phyloP scores from a whole-genome alignment of 2,329 filamentous ascomycete genomes.

The Ustulina deusta region DNA sequence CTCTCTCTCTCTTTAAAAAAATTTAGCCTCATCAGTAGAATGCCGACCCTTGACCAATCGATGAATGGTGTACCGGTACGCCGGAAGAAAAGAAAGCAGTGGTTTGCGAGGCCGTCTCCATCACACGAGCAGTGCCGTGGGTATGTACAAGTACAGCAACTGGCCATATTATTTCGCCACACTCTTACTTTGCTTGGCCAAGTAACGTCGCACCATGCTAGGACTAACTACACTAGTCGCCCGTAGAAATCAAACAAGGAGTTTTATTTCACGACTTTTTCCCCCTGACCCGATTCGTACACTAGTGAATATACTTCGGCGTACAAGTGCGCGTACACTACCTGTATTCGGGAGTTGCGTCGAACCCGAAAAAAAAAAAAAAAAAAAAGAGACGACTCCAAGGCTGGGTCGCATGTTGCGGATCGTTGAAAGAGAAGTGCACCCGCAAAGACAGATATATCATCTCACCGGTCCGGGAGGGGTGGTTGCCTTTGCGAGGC shows the following conservation, averaged over 20 bases:
- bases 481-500: conserved; percentile 29
- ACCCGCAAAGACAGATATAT: conserved; percentile 17
- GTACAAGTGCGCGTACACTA: conserved; percentile 18
- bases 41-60: conserved; percentile 4
- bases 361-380: neutral
- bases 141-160: conserved; percentile 18
- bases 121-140: conserved; percentile 32
- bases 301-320: conserved; percentile 6
- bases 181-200: conserved; percentile 13
- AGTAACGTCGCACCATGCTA: conserved; percentile 14
- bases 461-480: conserved; percentile 33
- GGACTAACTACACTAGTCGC: conserved; percentile 9
- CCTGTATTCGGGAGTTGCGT: conserved; percentile 14
- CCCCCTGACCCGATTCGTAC: conserved; percentile 25
- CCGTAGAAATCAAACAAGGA: conserved; percentile 23
- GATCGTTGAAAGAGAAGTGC: conserved; percentile 12
- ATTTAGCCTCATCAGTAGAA: neutral
- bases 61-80: neutral
- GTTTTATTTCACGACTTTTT: conserved; percentile 17
- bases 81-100: conserved; percentile 21
- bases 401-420: conserved; percentile 12
- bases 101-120: conserved; percentile 43
- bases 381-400: neutral
- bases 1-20: no score
- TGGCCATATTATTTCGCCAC: conserved; percentile 6